Evolutionary conservation across 2,329 filamentous ascomycete species (phyloP).

Genomic region (Scytalidium lignicola): DNA sequence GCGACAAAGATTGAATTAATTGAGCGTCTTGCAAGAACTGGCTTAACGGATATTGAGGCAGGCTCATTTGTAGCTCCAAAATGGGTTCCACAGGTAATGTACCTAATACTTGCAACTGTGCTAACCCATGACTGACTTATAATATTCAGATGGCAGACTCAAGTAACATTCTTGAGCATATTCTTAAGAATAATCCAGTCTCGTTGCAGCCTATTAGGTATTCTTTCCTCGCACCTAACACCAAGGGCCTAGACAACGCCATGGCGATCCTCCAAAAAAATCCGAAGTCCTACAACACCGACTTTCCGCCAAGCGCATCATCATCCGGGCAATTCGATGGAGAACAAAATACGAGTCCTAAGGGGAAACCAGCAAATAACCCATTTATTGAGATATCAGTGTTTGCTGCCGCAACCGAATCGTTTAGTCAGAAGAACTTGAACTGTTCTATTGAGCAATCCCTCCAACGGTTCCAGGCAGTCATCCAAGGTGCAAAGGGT

Average conservation of each 20-base stretch:
- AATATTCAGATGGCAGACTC: conserved; percentile 70
- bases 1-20: conserved; percentile 74
- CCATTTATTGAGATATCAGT: conserved; percentile 67
- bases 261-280: conserved; percentile 47
- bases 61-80: conserved; percentile 80
- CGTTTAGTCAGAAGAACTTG: conserved; percentile 75
- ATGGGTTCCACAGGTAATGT: conserved; percentile 72
- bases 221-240: conserved; percentile 76
- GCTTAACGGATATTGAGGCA: conserved; percentile 69
- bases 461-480: conserved; percentile 62
- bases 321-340: conserved; percentile 28
- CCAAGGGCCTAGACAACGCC: conserved; percentile 65
- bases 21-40: conserved; percentile 60
- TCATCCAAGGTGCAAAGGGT: conserved; percentile 64
- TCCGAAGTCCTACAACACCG: conserved; percentile 46
- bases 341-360: conserved; percentile 8
- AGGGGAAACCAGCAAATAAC: conserved; percentile 5
- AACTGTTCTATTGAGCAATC: conserved; percentile 76
- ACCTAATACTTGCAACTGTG: not conserved
- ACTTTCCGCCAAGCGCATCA: conserved; percentile 34
- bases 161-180: conserved; percentile 64
- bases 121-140: not conserved
- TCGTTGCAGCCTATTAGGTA: conserved; percentile 60
- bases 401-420: conserved; percentile 77
- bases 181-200: conserved; percentile 52